A percentile compares a stretch with the other conserved stretches of the same genome.
Conservation (phyloP, 202 grass and related monocot species). For the Hordeum pubiflorum region DNA sequence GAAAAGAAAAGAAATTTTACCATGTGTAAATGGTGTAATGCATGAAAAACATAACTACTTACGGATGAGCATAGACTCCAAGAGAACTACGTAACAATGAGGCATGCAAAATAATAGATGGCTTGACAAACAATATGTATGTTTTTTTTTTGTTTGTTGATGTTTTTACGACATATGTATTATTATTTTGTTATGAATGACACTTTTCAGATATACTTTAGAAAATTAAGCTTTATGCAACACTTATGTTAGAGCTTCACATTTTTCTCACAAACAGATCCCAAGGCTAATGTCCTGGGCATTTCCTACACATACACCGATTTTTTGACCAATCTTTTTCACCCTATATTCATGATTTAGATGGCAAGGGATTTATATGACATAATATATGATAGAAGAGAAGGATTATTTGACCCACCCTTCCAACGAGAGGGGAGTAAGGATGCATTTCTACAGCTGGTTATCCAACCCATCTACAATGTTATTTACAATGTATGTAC, state of each 20-base stretch:
- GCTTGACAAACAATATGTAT: background rate
- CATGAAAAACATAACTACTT: background rate
- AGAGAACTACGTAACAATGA: background rate
- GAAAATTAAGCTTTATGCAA: background rate
- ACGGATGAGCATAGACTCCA: slow-evolving; percentile 18
- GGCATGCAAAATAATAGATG: background rate
- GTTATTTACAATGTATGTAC: slow-evolving; percentile 65
- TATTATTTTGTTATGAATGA: background rate
- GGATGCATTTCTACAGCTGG: slow-evolving; percentile 52
- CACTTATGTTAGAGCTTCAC: background rate
- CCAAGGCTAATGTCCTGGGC: background rate
- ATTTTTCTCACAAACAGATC: slow-evolving; percentile 14
- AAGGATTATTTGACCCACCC: slow-evolving; percentile 22
- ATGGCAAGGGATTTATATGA: slow-evolving; percentile 57
- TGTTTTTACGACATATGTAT: background rate
- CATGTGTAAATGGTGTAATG: background rate
- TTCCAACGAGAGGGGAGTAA: slow-evolving; percentile 41
- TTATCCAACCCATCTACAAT: slow-evolving; percentile 70
- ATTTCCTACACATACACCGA: background rate
- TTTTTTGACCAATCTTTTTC: slow-evolving; percentile 1
- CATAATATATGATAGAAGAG: slow-evolving; percentile 33
- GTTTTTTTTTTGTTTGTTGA: background rate
- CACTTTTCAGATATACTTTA: background rate
- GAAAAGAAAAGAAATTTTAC: background rate
- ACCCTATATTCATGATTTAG: slow-evolving; percentile 26